Conservation (phyloP, 1,284 basidiomycete genomes). For the Trichosporon sp. region DNA sequence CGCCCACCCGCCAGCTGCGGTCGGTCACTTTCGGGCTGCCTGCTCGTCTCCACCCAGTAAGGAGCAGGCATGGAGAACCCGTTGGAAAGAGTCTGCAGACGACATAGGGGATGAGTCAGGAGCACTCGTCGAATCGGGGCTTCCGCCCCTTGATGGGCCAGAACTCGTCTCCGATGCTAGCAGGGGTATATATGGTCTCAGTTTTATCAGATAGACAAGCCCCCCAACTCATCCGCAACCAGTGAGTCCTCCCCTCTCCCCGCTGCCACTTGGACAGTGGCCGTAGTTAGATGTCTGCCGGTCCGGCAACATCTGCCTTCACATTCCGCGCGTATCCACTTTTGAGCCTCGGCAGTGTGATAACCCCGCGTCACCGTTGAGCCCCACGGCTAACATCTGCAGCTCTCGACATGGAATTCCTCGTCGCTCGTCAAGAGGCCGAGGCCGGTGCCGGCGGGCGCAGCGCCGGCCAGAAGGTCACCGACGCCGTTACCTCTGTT, state of each 20-base stretch:
- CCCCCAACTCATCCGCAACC: neutral
- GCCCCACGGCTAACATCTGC: neutral
- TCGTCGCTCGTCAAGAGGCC: conserved; percentile 8
- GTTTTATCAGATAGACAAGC: neutral
- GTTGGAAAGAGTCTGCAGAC: neutral
- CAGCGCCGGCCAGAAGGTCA: neutral
- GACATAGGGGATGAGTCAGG: neutral
- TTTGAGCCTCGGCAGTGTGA: too few species aligned
- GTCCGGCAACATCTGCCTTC: too few species aligned
- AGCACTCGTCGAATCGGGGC: neutral
- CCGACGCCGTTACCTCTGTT: neutral
- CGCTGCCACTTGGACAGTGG: too few species aligned
- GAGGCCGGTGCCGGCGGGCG: neutral
- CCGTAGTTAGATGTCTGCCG: too few species aligned
- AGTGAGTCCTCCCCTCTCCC: neutral
- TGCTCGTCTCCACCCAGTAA: neutral
- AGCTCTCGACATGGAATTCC: conserved; percentile 1
- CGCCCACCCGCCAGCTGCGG: neutral
- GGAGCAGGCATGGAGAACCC: neutral
- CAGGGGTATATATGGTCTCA: neutral
- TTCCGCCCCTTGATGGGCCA: neutral
- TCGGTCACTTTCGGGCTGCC: neutral
- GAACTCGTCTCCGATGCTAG: neutral
- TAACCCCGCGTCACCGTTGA: too few species aligned
- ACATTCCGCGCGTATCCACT: neutral